A percentile compares a stretch with the other conserved stretches of the same genome.
Evolutionary conservation across 2,329 filamentous ascomycete species (phyloP).

Genomic region (Phaeosphaeriaceae sp.): DNA sequence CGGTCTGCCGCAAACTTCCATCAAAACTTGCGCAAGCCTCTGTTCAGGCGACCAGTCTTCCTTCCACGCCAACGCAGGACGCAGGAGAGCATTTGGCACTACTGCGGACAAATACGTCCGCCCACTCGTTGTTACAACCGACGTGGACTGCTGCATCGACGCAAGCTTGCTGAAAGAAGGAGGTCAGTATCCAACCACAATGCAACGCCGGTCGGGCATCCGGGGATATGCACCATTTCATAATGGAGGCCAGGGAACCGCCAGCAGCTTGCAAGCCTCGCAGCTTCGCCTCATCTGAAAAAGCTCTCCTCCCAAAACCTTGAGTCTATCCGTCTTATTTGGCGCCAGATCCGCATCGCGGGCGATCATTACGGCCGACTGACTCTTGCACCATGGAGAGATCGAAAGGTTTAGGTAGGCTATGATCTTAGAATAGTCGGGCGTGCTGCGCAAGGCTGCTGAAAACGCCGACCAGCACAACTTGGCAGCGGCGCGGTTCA

Average conservation of each 20-base stretch:
- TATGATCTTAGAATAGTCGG: slow-evolving; percentile 2
- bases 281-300: not conserved
- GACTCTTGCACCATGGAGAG: not conserved
- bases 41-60: not conserved
- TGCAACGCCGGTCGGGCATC: not conserved
- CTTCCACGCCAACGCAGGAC: not conserved
- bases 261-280: not conserved
- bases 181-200: not conserved
- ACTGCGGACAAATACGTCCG: not conserved
- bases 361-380: not conserved
- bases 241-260: not conserved
- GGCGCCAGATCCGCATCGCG: not conserved
- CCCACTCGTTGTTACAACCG: not conserved
- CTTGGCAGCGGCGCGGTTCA: not conserved
- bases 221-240: not conserved
- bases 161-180: not conserved
- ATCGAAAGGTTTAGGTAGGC: not conserved
- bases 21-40: not conserved
- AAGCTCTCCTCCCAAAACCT: not conserved
- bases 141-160: not conserved
- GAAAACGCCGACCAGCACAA: not conserved
- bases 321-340: not conserved
- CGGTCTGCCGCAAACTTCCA: not conserved
- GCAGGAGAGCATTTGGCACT: not conserved
- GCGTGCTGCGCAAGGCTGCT: slow-evolving; percentile 1